Evolutionary conservation across 2,329 filamentous ascomycete species (phyloP), one percentile per base, ranked within the genome.

Genomic region (Zopfia rhizophila): DNA sequence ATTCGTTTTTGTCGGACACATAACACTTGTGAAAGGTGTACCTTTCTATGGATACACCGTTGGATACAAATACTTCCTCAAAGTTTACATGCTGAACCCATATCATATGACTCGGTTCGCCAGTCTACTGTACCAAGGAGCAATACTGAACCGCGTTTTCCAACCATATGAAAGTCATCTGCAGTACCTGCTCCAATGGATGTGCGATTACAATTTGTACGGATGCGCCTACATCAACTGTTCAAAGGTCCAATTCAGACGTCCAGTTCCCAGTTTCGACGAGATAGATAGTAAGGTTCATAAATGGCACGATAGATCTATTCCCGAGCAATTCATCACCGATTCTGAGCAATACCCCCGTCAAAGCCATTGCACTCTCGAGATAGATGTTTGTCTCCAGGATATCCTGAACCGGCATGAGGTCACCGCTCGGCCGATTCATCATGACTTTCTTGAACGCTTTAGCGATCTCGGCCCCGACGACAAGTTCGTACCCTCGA

Each of bases 161-260:
- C 93, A 97, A 65, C 93, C 94, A 0, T 96, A 94, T 65, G 94
- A 99, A 73, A 91, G 90, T 13, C 95, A 99, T 68, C 72, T 97
- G 51, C 91, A 96, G 65, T 97, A 92, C 68, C 75, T 97, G 7
- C 80, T 94, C 7, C 95, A 99, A 72, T 99, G 95, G 83, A 97
- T 99, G 94, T 89, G 88, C 55, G 95, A 99, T 70, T 99, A 95
- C 77, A 99, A 97, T 66, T 78, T 99, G 56, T 97, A 96, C 69
- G 95, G 95, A 5, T 99, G 94, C 66, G 87, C 85, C 44, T 95
- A 93, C 61, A 85, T 97, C 55, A 83, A 93, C 47, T 88, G 85
- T 37, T 78, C 78, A 7, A 89, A 84, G 53, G 83, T 86, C 1
- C 79, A 75, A 19, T 97, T 96, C 65, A 84, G 94, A 42, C 78